Evolutionary conservation across 352 stramenopile genomes (phyloP), one percentile per base, ranked within the genome.

Genomic region (Phytophthora boehmeriae): DNA sequence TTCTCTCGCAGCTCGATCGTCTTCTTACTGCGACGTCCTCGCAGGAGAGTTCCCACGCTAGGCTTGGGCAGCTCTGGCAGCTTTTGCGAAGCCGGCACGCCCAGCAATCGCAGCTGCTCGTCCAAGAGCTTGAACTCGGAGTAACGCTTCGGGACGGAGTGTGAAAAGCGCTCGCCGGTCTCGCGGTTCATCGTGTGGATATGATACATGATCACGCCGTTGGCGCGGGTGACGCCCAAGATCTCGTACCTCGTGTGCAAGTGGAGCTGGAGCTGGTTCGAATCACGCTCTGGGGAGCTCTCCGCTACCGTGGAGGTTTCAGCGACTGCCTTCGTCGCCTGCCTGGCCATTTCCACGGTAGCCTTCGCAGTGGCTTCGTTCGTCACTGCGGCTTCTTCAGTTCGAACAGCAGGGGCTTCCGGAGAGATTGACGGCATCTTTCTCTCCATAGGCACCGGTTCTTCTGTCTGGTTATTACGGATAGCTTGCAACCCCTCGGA

Each of bases 141-240:
- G 67, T 83, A 90, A 16, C 78, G 80, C 44, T 80, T 79, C 42
- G 72, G 38, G 19, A 78, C 41, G 5, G 68, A 73, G 5, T 44
- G 14, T 44, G 57, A 47, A 0, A 25, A 39, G 39, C 54, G 61
- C 13, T 72, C 66, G 32, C 43, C 73, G 0, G 66, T 71, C 1
- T 20, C 59, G 32, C 19, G 50, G 54, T 69, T 65, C 20, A 75
- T 19, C 10, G 50, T 54, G 50, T 87, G 73, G 36, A 87, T 81
- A 58, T 80, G 70, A 65, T 87, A 87, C 75, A 79, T 80, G 25
- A 73, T 61, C n/a, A 85, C 68, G 39, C 69, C 73, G 23, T 80
- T 75, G 25, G 56, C 67, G 27, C 49, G 67, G n/a, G 78, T 81
- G 47, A 81, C 72, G 44, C 75, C 71, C 5, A 74, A 38, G 27